Evolutionary conservation across 2,329 filamentous ascomycete species (phyloP).

Genomic region (Colletotrichum viniferum): DNA sequence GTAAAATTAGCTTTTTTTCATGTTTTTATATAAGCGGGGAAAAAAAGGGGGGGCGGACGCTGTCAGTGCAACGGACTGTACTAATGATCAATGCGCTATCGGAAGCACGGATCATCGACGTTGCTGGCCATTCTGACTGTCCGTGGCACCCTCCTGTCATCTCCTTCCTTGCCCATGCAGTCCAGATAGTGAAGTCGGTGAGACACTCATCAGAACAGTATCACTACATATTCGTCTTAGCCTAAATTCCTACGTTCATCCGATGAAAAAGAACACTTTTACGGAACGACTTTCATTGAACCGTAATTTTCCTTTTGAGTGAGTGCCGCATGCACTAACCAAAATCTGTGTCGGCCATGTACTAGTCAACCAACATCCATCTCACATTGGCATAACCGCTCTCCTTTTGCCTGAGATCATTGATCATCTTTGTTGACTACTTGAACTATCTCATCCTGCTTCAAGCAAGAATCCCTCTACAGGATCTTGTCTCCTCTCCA

Average conservation of each 20-base stretch:
- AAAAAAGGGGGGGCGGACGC: no score
- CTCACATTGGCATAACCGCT: neutral
- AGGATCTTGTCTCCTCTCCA: neutral
- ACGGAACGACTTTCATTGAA: neutral
- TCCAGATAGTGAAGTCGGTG: neutral
- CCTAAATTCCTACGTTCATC: neutral
- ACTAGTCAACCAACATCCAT: neutral
- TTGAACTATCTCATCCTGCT: neutral
- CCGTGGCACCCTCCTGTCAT: neutral
- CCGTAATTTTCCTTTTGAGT: neutral
- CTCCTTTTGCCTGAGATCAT: neutral
- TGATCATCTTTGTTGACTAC: neutral
- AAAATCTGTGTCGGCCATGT: neutral
- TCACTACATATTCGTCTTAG: neutral
- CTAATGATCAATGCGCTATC: neutral
- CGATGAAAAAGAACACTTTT: neutral
- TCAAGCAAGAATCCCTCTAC: neutral
- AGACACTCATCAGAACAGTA: neutral
- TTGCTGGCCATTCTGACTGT: neutral
- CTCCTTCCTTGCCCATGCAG: neutral
- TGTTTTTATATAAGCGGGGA: no score
- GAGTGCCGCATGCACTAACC: neutral
- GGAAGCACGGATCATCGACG: neutral
- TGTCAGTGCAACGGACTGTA: no score
- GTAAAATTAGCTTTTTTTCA: no score